Percentiles rank a stretch among this genome's conserved stretches.
phyloP scores from a whole-genome alignment of 2,329 filamentous ascomycete genomes.

The Colletotrichum shisoi region DNA sequence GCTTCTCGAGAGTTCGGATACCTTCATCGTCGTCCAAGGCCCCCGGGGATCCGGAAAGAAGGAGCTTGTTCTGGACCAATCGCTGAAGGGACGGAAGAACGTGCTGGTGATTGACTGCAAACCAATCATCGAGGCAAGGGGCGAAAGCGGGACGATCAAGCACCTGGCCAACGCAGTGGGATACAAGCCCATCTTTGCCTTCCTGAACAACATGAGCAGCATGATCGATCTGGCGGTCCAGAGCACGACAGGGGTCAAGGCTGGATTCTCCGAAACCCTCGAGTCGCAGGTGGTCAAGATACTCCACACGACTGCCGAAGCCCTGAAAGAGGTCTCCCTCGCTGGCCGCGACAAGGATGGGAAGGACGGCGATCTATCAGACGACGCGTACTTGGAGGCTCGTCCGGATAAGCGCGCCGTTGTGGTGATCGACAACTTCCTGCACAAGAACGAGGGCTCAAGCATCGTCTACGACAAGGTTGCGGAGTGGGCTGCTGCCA shows the following conservation, averaged over 20 bases:
- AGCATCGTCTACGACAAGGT: conserved; percentile 78
- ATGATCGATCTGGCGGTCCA: conserved; percentile 92
- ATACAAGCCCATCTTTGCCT: conserved; percentile 92
- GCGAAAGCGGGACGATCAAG: conserved; percentile 84
- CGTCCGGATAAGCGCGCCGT: conserved; percentile 85
- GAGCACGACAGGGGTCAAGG: conserved; percentile 91
- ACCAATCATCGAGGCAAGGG: conserved; percentile 86
- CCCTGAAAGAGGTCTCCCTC: conserved; percentile 79
- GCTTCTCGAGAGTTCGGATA: conserved; percentile 87
- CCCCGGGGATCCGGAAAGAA: conserved; percentile 90
- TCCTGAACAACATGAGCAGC: conserved; percentile 94
- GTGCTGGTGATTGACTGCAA: conserved; percentile 92
- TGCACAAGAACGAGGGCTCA: conserved; percentile 77
- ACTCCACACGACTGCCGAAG: conserved; percentile 79
- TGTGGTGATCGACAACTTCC: conserved; percentile 89
- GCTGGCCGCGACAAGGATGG: conserved; percentile 74
- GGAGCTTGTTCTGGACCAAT: conserved; percentile 86
- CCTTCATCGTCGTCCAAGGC: conserved; percentile 92
- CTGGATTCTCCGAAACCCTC: conserved; percentile 90
- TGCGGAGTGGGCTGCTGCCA: conserved; percentile 85
- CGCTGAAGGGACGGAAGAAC: conserved; percentile 76
- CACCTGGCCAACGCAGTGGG: conserved; percentile 84
- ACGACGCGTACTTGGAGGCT: conserved; percentile 88
- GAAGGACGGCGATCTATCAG: conserved; percentile 73
- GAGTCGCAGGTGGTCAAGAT: conserved; percentile 92